These are phyloP conservation scores for Penicillium paradoxum DNA, from an alignment of 495 filamentous ascomycete genomes.

Conservation along the genomic window DNA sequence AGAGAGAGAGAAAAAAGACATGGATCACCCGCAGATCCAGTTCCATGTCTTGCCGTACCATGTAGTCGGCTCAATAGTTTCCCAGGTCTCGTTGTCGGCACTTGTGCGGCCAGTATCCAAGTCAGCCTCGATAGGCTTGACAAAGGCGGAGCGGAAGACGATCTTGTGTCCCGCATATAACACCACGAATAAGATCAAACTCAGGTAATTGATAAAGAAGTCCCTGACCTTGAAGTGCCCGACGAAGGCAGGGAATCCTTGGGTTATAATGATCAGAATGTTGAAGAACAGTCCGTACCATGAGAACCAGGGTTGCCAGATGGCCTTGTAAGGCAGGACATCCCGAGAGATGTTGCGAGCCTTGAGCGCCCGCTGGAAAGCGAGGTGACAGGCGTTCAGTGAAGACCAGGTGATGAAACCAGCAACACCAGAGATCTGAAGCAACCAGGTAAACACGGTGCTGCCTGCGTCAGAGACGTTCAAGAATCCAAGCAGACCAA, in stretches of 20 bases:
- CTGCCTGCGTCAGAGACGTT: constrained; percentile 41
- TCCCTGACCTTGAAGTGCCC: constrained; percentile 49
- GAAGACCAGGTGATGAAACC: constrained; percentile 65
- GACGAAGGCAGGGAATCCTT: constrained; percentile 67
- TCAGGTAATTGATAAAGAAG: constrained; percentile 61
- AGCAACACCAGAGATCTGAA: constrained; percentile 61
- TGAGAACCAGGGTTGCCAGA: constrained; percentile 54
- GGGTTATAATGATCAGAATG: constrained; percentile 59
- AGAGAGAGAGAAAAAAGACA: not conserved
- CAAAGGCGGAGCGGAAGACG: constrained; percentile 37
- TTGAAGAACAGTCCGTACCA: constrained; percentile 62
- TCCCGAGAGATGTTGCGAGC: constrained; percentile 53
- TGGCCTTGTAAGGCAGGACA: constrained; percentile 54
- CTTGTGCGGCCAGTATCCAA: constrained; percentile 41
- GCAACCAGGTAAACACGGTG: constrained; percentile 55
- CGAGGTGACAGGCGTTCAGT: constrained; percentile 54
- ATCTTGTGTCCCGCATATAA: constrained; percentile 57
- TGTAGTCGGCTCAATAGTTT: constrained; percentile 39
- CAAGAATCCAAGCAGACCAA: constrained; percentile 50
- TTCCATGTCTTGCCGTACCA: constrained; percentile 32
- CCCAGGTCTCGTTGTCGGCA: constrained; percentile 43
- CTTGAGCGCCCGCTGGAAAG: constrained; percentile 56
- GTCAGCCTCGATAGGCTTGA: constrained; percentile 42
- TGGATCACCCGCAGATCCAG: constrained; percentile 15
- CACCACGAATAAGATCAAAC: constrained; percentile 55